Base-by-base conservation (phyloP, 2,329 filamentous ascomycete genomes). In the Didymella pinodella region DNA sequence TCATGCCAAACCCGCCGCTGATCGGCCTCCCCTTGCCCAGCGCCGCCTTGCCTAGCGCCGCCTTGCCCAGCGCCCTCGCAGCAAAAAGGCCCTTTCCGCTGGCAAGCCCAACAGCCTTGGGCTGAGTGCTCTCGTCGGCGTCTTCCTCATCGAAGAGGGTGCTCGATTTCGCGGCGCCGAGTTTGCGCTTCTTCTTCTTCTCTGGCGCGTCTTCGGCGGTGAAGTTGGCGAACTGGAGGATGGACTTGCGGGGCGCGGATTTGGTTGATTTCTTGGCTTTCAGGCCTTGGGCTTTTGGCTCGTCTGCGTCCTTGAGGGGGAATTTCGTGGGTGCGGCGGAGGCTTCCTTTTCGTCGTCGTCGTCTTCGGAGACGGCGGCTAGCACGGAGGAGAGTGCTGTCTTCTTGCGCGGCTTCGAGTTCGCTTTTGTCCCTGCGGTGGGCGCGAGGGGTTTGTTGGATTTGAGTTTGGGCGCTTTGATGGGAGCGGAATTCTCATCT, bases 141-240 rank as follows among this genome's bases (percentile, higher is more conserved):
- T 61, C 57, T 4, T 69, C 68, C 8, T 60, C 53, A 58, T 90
- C 88, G 66, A 94, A 92, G 6, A 95, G 73, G 3, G 87, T 90
- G 63, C 87, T 86, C 47, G 84, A 36, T 20, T 40, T 61, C 26
- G 61, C 80, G 4, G 88, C 87, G 1, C 91, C 81, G 5, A 92
- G 78, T 77, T 92, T 93, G 62, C 90, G 86, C 81, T 90, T 93
- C 82, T 89, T 75, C 62, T 75, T 75, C 53, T 77, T 75, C 4
- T 73, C 70, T 20, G 77, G 79, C 20, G 38, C 38, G 7, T 72
- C 72, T 54, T 76, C 77, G 16, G 75, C 74, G 50, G 66, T 73
- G 62, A 79, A 79, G n/a, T 75, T 68, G 1, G 76, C 75, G 51
- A 79, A 83, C 7, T 80, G 79, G 68, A 80, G 78, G 57, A 84